phyloP scores from a whole-genome alignment of 2,329 filamentous ascomycete species.

The Tolypocladium sp. region DNA sequence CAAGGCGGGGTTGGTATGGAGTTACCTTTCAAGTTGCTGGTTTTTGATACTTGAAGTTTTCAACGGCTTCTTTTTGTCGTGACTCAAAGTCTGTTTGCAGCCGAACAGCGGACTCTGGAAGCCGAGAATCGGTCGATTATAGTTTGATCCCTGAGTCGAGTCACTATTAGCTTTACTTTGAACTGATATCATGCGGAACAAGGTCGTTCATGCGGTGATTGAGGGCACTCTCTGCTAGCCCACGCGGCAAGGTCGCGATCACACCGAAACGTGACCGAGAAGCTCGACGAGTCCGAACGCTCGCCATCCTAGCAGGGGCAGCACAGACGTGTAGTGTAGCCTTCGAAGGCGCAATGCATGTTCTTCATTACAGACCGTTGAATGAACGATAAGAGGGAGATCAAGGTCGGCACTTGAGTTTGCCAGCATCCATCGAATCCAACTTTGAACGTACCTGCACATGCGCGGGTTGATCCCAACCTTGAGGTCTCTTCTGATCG shows the following conservation, averaged over 20 bases:
- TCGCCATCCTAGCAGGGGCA: background rate
- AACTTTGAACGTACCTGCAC: background rate
- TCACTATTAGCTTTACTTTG: background rate
- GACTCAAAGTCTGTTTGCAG: background rate
- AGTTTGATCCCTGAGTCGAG: background rate
- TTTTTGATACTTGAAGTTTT: background rate
- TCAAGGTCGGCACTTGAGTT: background rate
- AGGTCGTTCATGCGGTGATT: background rate
- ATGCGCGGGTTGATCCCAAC: background rate
- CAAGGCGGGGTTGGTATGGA: background rate
- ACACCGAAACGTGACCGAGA: background rate
- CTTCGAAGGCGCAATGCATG: background rate
- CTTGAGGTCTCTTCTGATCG: background rate
- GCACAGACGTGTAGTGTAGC: background rate
- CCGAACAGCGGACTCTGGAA: background rate
- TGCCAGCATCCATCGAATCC: background rate
- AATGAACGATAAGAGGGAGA: background rate
- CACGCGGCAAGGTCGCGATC: background rate
- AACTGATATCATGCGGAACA: background rate
- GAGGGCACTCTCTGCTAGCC: background rate
- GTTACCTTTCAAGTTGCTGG: background rate
- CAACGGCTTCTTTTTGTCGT: background rate
- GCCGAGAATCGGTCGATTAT: background rate
- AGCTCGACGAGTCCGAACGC: background rate
- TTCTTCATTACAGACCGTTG: background rate